A percentile compares a stretch with the other conserved stretches of the same genome.
Conservation (phyloP, 2,329 filamentous ascomycete genomes). For the Monilinia vaccinii-corymbosi region DNA sequence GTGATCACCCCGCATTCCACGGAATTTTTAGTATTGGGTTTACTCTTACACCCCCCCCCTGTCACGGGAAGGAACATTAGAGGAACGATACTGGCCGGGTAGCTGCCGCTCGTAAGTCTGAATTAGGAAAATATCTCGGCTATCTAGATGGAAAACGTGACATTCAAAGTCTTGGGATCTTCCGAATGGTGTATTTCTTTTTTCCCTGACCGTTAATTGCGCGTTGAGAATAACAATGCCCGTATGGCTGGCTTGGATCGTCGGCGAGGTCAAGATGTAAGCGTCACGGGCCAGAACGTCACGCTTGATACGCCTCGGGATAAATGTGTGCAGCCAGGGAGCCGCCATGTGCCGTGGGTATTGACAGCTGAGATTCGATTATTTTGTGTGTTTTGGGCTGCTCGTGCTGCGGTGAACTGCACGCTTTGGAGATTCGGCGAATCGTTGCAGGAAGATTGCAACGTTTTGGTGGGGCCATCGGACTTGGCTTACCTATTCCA, state of each 20-base stretch:
- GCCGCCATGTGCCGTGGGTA: background rate
- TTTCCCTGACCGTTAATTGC: background rate
- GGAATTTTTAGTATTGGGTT: background rate
- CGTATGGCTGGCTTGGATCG: background rate
- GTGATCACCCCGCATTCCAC: conserved; percentile 4
- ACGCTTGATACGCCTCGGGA: conserved; percentile 5
- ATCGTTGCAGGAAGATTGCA: background rate
- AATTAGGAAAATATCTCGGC: background rate
- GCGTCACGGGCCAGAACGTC: conserved; percentile 1
- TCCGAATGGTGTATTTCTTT: conserved; percentile 2
- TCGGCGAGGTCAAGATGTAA: conserved; percentile 8
- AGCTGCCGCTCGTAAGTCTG: conserved; percentile 6
- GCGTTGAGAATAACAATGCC: background rate
- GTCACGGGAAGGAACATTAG: background rate
- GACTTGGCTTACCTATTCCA: conserved; percentile 4
- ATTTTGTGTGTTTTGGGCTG: background rate
- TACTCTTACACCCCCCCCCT: background rate
- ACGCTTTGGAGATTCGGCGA: conserved; percentile 4
- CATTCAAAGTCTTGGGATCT: background rate
- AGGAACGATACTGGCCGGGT: background rate
- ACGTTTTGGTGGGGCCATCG: background rate
- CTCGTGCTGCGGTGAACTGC: background rate
- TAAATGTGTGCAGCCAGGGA: background rate
- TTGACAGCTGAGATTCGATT: background rate
- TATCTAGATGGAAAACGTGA: conserved; percentile 3